phyloP scores from a whole-genome alignment of 2,329 filamentous ascomycete genomes.

The Aspergillus intermedius region DNA sequence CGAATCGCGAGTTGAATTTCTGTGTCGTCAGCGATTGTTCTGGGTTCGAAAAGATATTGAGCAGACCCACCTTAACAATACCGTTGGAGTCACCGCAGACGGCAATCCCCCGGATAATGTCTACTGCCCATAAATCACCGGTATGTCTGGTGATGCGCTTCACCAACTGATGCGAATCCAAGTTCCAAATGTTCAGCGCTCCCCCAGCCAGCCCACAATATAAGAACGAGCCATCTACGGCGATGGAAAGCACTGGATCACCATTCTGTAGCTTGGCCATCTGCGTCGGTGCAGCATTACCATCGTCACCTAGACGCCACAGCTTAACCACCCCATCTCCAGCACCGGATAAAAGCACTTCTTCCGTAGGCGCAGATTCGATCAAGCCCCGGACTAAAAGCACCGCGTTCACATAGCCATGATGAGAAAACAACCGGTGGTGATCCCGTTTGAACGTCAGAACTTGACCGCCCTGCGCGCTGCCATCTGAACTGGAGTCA shows the following conservation, averaged over 20 bases:
- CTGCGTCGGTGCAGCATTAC: conserved; percentile 59
- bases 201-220: conserved; percentile 86
- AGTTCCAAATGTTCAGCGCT: conserved; percentile 90
- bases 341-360: conserved; percentile 82
- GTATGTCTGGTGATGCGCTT: conserved; percentile 75
- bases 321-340: conserved; percentile 92
- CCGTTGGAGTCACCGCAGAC: conserved; percentile 88
- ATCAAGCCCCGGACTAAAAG: conserved; percentile 69
- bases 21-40: conserved; percentile 21
- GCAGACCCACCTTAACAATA: conserved; percentile 63
- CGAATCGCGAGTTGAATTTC: conserved; percentile 76
- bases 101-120: conserved; percentile 76
- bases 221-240: conserved; percentile 82
- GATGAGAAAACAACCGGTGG: conserved; percentile 84
- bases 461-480: conserved; percentile 54
- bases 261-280: conserved; percentile 61
- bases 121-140: conserved; percentile 77
- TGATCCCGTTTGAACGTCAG: conserved; percentile 77
- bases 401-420: conserved; percentile 96
- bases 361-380: conserved; percentile 57
- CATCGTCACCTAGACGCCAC: conserved; percentile 66
- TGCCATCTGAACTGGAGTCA: conserved; percentile 50
- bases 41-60: not conserved
- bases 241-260: conserved; percentile 67
- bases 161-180: conserved; percentile 86